These are phyloP conservation scores for Paramecium biaurelia DNA, from an alignment of 73 alveolate genomes.

Conservation along the genomic window DNA sequence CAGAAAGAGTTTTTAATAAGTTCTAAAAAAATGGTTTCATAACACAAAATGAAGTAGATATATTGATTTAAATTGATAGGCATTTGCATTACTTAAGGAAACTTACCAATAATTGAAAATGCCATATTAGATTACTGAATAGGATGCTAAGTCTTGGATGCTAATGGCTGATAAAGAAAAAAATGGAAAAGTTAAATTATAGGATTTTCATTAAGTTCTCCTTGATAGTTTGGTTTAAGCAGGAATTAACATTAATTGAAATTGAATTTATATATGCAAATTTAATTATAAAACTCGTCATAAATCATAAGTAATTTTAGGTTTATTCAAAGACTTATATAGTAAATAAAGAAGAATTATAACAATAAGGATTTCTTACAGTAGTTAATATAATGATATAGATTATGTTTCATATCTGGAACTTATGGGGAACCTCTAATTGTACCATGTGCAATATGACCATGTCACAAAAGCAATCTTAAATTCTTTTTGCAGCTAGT, in stretches of 20 bases:
- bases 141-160: constrained; percentile 41
- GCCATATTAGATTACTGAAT: background rate
- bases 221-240: constrained; percentile 37
- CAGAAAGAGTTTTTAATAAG: background rate
- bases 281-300: background rate
- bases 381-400: no score
- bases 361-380: no score
- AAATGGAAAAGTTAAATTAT: background rate
- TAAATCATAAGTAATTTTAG: background rate
- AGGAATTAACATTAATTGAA: constrained; percentile 25
- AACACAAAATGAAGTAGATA: background rate
- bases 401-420: no score
- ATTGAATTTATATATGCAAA: background rate
- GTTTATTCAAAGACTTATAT: no score
- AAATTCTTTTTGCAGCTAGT: background rate
- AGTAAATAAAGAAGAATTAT: no score
- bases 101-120: constrained; percentile 11
- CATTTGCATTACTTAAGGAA: background rate
- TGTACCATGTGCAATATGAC: no score
- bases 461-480: no score
- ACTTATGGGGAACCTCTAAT: no score
- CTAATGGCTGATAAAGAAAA: constrained; percentile 29
- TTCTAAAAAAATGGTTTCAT: constrained; percentile 23
- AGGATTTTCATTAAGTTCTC: background rate
- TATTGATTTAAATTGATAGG: background rate